Evolutionary conservation across 495 filamentous ascomycete species (phyloP), one percentile per base, ranked within the genome.

Genomic region (Elasticomyces elasticus): DNA sequence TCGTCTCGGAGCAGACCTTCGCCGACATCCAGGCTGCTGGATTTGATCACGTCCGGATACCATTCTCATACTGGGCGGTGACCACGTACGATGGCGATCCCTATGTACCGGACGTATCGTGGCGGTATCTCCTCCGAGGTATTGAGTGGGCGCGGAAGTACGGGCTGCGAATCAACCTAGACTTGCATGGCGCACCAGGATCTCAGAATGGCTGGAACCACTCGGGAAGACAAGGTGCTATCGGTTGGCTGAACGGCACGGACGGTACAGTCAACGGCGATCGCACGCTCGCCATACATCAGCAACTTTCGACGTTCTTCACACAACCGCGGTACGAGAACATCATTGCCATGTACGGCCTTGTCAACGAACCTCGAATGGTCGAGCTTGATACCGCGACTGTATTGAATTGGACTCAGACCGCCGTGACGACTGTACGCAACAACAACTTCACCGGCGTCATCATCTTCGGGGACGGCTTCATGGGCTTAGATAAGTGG

Each of bases 111-210:
- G 82, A 89, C 54, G 87, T 85, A 26, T 81, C 85, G 0, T 99
- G 92, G 92, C 79, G 94, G 13, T 99, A 99, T 66, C 82, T 99
- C 0, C 77, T 99, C 1, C 82, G 94, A 24, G 86, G 76, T 2
- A 94, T 99, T 60, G 94, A 99, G 62, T 97, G 85, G 70, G 84
- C 84, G 27, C 81, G 94, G n/a, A 88, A 91, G 62, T 86, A 95
- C 65, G 94, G 94, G 0, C 74, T 99, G 10, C 81, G 94, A 1
- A 83, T 99, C 35, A 99, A 97, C 55, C 82, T 99, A 5, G 94
- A 99, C 65, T 74, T 95, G 1, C 94, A 99, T 68, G 89, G 76
- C 17, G 84, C 79, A 19, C 86, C 86, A 20, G 85, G 83, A 10
- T 85, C 80, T 23, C 86, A 91, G 64, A 91, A 91, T 59, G 86